Evolutionary conservation across 2,329 filamentous ascomycete species (phyloP), one percentile per base, ranked within the genome.

Genomic region (Phoma sp.): DNA sequence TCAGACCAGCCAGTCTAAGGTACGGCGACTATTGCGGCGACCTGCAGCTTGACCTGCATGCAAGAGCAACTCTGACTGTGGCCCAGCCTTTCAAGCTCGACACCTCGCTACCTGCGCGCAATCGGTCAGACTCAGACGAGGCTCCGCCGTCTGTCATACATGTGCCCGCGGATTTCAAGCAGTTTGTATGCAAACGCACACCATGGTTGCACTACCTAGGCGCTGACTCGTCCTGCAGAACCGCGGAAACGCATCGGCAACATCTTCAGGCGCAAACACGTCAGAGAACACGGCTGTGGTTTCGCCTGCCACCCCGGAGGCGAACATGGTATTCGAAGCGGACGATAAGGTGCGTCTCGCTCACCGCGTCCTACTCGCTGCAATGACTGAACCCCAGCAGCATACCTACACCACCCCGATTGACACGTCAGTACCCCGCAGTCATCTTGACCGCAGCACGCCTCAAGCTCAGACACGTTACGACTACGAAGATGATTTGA

Each of bases 71-170:
- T 41, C 37, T 40, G 51, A 58, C 37, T 54, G 36, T 54, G 33
- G 48, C 40, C 13, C 69, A 75, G 67, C 75, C 78, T 41, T 70
- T 69, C 27, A 77, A 75, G 68, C 74, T 83, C 43, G 75, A 82
- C 58, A 84, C 80, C 7, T 64, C 72, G 27, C 61, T 80, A 14
- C 68, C 76, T 9, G 58, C 64, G 40, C 69, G 73, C 46, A 59
- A 69, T 25, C 72, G 76, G 67, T 88, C 72, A 78, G 86, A 70
- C 47, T 83, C 83, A 23, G 87, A 86, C 57, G 91, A 96, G 61
- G 91, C 93, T 62, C 88, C 91, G 23, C 83, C 91, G 47, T 97
- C 93, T 1, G 93, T 96, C 49, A 96, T 97, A 63, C 93, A 96
- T 79, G 91, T 90, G 13, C 92, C 93, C 0, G 83, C 91, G 60